Conservation (phyloP, 768 basidiomycete genomes). For the Tylopilus rubrobrunneus region DNA sequence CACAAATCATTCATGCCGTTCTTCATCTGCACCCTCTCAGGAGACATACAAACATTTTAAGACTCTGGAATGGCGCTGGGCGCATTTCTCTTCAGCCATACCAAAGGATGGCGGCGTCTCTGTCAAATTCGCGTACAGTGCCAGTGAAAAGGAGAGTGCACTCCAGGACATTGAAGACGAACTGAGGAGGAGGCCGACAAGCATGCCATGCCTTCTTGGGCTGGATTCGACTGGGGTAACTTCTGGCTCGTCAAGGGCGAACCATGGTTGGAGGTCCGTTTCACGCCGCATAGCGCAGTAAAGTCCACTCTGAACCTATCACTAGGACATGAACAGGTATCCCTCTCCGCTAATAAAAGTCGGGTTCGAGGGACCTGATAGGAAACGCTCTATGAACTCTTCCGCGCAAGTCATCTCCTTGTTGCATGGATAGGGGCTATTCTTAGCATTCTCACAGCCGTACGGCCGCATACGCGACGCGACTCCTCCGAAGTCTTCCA, state of each 20-base stretch:
- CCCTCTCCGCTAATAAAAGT: slow-evolving; percentile 70
- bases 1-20: too few species aligned
- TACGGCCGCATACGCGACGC: slow-evolving; percentile 80
- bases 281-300: neutral
- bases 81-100: slow-evolving; percentile 51
- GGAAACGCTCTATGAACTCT: slow-evolving; percentile 70
- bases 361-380: slow-evolving; percentile 90
- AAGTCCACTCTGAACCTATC: neutral
- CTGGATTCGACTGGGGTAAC: slow-evolving; percentile 45
- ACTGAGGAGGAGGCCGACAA: slow-evolving; percentile 42
- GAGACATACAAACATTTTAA: too few species aligned
- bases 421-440: neutral
- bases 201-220: slow-evolving; percentile 61
- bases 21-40: too few species aligned
- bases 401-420: slow-evolving; percentile 52
- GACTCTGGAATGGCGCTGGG: too few species aligned
- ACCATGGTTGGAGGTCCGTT: slow-evolving; percentile 75
- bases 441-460: slow-evolving; percentile 43
- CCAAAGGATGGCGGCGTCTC: slow-evolving; percentile 82
- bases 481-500: slow-evolving; percentile 53
- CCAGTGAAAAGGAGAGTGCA: slow-evolving; percentile 35
- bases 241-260: slow-evolving; percentile 73
- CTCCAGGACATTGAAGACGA: slow-evolving; percentile 47
- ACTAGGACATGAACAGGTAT: slow-evolving; percentile 81
- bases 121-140: slow-evolving; percentile 62